Base-by-base conservation (phyloP, 371 early-diverging fungal species). In the Capniomyces stellatus region DNA sequence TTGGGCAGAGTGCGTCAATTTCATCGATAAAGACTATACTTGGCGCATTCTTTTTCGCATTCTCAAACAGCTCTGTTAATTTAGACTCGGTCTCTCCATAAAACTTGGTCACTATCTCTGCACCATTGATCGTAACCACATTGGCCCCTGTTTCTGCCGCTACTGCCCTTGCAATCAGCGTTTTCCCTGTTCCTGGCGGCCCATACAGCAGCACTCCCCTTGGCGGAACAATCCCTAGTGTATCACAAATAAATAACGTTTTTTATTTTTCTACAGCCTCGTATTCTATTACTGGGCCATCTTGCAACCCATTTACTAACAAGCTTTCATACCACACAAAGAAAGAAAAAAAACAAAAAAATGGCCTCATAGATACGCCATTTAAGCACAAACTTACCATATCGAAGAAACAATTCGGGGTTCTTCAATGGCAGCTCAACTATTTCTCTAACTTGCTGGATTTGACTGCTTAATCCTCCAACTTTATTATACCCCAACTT, bases 111-210 rank as follows among this genome's bases (percentile, higher is more conserved):
- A 92, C 70, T 43, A 98, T 79, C 60, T 98, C 98, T 0, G 98
- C 87, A 0, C 98, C 99, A 61, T 95, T 96, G 29, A 98, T 79
- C 19, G 81, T 68, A 8, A 89, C 85, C 19, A 87, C 78, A 60
- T 83, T 77, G 0, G 89, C 85, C 0, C 78, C 77, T 13, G 87
- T 84, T 54, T 87, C 84, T 27, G 80, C 66, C 0, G 93, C 95
- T 0, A 92, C 87, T 21, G 89, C 86, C 44, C 87, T 76, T 0
- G 92, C 96, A 29, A 97, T 75, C 58, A 96, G 72, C 0, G 97
- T 95, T 64, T 98, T 98, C 19, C 98, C 98, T 12, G 97, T 97
- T 19, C 99, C 99, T 21, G 98, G 94, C 41, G 97, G 97, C 0
- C 99, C 99, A 64, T 84, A 92, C 2, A 99, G 64, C 24, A 96